A percentile compares a stretch with the other conserved stretches of the same genome.
Conservation (phyloP, 2,329 filamentous ascomycete genomes). For the Diaporthe citrichinensis region DNA sequence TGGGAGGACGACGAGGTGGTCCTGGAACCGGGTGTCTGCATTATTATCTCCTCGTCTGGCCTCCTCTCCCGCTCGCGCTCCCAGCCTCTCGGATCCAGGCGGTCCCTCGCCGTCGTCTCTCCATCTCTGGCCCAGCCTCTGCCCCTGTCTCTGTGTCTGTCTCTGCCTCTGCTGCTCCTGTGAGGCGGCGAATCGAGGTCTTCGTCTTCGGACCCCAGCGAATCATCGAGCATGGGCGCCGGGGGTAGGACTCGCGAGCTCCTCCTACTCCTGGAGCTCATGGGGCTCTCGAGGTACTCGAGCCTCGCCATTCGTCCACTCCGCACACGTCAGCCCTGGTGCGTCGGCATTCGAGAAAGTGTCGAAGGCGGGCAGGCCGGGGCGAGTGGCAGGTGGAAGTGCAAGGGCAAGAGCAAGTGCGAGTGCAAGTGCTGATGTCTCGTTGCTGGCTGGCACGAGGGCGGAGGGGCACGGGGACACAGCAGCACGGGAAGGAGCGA, state of each 20-base stretch:
- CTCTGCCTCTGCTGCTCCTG: constrained; percentile 47
- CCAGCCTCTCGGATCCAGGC: constrained; percentile 13
- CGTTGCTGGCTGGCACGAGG: constrained; percentile 9
- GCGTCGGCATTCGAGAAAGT: constrained; percentile 42
- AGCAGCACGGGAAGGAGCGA: constrained; percentile 10
- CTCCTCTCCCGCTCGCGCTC: constrained; percentile 32
- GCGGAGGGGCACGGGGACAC: constrained; percentile 25
- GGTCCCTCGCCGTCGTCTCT: background rate
- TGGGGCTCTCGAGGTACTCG: constrained; percentile 47
- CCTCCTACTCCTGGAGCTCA: constrained; percentile 46
- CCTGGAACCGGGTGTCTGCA: constrained; percentile 40
- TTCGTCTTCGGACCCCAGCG: constrained; percentile 46
- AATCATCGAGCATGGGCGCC: constrained; percentile 49
- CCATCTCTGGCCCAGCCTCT: constrained; percentile 19
- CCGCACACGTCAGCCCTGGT: constrained; percentile 46
- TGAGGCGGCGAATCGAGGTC: constrained; percentile 49
- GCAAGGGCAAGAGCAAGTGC: background rate
- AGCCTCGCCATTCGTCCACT: constrained; percentile 51
- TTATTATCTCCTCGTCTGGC: constrained; percentile 37
- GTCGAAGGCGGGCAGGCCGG: constrained; percentile 4
- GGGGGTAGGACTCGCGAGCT: constrained; percentile 45
- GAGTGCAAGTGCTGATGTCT: constrained; percentile 23
- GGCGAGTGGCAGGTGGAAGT: constrained; percentile 7
- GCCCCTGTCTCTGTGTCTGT: constrained; percentile 44
- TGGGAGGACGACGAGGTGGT: constrained; percentile 39